Evolutionary conservation across 768 basidiomycete species (phyloP).

Genomic region (Termitomyces sp.): DNA sequence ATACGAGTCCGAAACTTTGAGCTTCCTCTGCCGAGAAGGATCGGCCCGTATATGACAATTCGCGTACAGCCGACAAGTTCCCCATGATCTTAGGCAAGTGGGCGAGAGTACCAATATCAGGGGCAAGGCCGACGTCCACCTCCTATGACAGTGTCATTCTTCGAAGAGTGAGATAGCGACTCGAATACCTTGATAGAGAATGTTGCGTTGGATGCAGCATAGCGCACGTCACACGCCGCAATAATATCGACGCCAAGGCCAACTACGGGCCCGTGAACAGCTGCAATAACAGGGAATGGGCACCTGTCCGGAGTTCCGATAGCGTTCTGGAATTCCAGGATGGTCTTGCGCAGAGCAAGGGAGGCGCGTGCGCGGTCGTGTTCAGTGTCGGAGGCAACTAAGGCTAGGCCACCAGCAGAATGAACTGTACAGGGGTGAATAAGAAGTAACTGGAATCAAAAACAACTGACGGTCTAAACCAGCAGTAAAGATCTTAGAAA

Average conservation of each 20-base stretch:
- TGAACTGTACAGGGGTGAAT: conserved; percentile 21
- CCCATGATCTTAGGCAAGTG: conserved; percentile 73
- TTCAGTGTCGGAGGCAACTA: conserved; percentile 14
- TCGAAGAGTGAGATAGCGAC: conserved; percentile 22
- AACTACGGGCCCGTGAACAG: conserved; percentile 67
- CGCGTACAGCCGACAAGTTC: conserved; percentile 65
- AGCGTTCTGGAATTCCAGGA: conserved; percentile 61
- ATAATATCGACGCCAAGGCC: conserved; percentile 81
- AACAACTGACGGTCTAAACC: conserved; percentile 68
- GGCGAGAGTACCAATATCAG: conserved; percentile 84
- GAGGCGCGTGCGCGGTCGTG: conserved; percentile 51
- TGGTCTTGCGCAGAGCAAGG: conserved; percentile 37
- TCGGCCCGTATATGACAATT: conserved; percentile 72
- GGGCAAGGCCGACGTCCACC: conserved; percentile 81
- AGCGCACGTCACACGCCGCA: conserved; percentile 71
- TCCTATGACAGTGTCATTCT: conserved; percentile 52
- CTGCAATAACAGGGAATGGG: conserved; percentile 77
- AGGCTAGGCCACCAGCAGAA: conserved; percentile 21
- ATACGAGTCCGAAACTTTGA: conserved; percentile 63
- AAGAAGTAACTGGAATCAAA: background rate
- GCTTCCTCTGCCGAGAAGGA: conserved; percentile 70
- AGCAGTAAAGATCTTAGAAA: conserved; percentile 75
- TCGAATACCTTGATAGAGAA: conserved; percentile 67
- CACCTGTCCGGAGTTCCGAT: conserved; percentile 65
- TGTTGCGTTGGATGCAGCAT: conserved; percentile 51